phyloP scores from a whole-genome alignment of 305 asterid species.

The Fraxinus xanthoxyloides region DNA sequence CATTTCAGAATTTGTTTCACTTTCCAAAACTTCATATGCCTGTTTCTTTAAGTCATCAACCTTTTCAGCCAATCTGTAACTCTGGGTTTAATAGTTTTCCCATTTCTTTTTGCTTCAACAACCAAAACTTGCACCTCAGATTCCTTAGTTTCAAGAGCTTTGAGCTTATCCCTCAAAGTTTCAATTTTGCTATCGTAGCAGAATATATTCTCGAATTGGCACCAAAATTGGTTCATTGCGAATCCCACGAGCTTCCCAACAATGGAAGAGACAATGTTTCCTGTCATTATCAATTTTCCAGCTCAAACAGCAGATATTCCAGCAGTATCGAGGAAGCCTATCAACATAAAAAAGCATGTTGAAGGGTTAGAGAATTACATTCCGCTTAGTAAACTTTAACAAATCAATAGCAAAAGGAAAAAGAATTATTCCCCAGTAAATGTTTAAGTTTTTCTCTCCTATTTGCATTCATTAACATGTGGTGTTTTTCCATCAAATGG shows the following conservation, averaged over 20 bases:
- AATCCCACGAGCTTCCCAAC: slow-evolving; percentile 3
- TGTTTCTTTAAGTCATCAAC: neutral
- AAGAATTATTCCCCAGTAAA: too few species aligned
- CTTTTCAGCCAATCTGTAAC: slow-evolving; percentile 13
- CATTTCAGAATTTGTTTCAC: neutral
- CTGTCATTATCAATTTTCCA: slow-evolving; percentile 16
- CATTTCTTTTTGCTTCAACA: neutral
- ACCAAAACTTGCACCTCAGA: neutral
- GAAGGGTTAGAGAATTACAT: too few species aligned
- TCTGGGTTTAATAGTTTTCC: neutral
- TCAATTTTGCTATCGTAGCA: slow-evolving; percentile 14
- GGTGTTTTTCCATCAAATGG: too few species aligned
- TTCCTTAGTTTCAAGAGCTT: neutral
- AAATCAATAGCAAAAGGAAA: too few species aligned
- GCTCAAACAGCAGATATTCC: neutral
- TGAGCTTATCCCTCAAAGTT: slow-evolving; percentile 2
- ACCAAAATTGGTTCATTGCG: neutral
- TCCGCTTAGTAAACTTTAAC: too few species aligned
- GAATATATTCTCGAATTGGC: slow-evolving; percentile 16
- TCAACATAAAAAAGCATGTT: too few species aligned
- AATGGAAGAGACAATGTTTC: neutral
- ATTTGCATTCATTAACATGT: too few species aligned
- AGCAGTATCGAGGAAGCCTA: neutral
- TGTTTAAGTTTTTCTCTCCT: too few species aligned
- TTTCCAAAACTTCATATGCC: neutral